Evolutionary conservation across 805 yeast species (phyloP).

Genomic region (Yarrowia sp.): DNA sequence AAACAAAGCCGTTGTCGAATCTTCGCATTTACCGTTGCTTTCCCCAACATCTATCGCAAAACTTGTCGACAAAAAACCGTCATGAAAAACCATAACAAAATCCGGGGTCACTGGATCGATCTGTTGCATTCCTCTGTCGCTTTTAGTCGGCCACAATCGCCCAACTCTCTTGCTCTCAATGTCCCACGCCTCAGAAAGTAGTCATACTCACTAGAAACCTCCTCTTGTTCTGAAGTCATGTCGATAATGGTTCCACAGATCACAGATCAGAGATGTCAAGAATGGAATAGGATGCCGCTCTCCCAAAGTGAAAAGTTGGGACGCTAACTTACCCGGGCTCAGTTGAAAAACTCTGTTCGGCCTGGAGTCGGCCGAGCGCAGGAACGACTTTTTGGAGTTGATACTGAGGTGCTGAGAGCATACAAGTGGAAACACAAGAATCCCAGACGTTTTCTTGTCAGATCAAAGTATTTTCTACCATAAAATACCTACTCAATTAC

Average conservation of each 20-base stretch:
- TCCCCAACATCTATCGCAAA: too few relatives aligned
- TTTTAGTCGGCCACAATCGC: too few relatives aligned
- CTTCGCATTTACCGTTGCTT: too few relatives aligned
- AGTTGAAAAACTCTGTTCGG: constrained; percentile 19
- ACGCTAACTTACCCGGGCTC: constrained; percentile 18
- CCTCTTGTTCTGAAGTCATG: constrained; percentile 22
- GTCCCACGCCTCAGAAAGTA: too few relatives aligned
- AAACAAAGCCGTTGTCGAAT: too few relatives aligned
- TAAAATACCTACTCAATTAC: not conserved
- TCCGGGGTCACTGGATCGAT: not conserved
- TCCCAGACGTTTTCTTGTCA: not conserved
- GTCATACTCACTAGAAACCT: constrained; percentile 22
- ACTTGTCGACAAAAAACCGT: too few relatives aligned
- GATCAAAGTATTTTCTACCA: not conserved
- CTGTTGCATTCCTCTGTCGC: not conserved
- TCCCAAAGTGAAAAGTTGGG: constrained; percentile 14
- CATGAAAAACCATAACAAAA: not conserved
- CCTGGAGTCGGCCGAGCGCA: not conserved
- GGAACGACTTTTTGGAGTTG: not conserved
- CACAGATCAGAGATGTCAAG: constrained; percentile 20
- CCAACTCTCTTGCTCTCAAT: not conserved
- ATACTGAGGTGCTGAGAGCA: not conserved
- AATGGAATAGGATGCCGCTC: not conserved
- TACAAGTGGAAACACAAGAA: not conserved
- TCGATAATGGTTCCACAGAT: constrained; percentile 1